Evolutionary conservation across 2,329 filamentous ascomycete species (phyloP), one percentile per base, ranked within the genome.

Genomic region (Trichophyton simii): DNA sequence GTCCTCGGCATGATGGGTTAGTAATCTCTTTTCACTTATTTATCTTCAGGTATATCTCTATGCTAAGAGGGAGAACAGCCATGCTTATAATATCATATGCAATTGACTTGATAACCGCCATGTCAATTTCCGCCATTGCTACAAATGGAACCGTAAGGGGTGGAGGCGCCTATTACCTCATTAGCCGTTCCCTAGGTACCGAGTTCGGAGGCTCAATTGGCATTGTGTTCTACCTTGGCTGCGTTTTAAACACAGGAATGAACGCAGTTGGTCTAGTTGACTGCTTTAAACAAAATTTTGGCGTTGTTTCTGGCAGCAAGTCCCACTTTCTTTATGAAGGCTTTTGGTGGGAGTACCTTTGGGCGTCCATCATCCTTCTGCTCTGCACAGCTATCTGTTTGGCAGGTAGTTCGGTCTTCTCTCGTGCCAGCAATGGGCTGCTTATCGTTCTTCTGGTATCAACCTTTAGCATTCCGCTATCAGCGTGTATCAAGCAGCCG

Each of bases 141-240:
- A 91, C 89, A 1, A 95, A 95, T 71, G 90, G 90, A 28, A 91
- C 91, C 55, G 90, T 95, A 61, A 86, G 89, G 67, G 90, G 89
- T 13, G 90, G 90, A 13, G 90, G 90, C 59, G 89, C 90, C 42
- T 95, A 95, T 71, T 95, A 92, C 68, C 78, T 95, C 61, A 95
- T 95, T 62, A 95, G 89, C 5, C 82, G 90, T 64, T 91, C 88
- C 52, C 77, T 95, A 2, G 90, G 90, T 0, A 89, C 90, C 5
- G 90, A 95, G 69, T 95, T 95, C 70, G 90, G 90, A 28, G 90
- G 90, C 15, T 90, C 88, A 1, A 95, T 95, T 65, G 90, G 90
- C 1, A 81, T 95, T 25, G 83, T 95, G 11, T 95, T 95, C 73
- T 95, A 94, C 71, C 78, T 95, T n/a, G 89, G 90, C n/a, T 88